Percentiles rank a stretch among this genome's conserved stretches.
These are phyloP conservation scores for Podosphaera aphanis DNA, from an alignment of 2,329 filamentous ascomycete species.

Conservation along the genomic window DNA sequence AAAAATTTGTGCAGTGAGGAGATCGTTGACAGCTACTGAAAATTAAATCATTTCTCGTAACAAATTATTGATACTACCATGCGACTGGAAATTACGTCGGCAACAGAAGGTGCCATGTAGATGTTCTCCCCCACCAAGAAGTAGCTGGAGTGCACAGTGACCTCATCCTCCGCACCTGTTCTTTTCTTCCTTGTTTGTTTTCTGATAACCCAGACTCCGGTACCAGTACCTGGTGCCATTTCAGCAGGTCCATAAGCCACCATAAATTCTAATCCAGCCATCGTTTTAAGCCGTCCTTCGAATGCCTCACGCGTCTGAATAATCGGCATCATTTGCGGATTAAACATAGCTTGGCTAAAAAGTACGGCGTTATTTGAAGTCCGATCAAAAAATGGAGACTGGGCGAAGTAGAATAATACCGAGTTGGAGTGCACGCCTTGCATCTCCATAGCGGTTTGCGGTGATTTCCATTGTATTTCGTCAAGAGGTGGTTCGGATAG, in stretches of 20 bases:
- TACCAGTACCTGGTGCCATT: constrained; percentile 33
- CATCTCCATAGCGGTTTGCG: constrained; percentile 24
- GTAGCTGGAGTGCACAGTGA: constrained; percentile 35
- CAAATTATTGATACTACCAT: constrained; percentile 23
- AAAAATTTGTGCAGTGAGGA: constrained; percentile 15
- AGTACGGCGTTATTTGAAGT: constrained; percentile 45
- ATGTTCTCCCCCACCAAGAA: constrained; percentile 43
- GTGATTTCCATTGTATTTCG: constrained; percentile 43
- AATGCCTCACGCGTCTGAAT: constrained; percentile 39
- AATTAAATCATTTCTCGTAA: constrained; percentile 1
- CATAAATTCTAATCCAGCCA: constrained; percentile 43
- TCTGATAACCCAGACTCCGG: constrained; percentile 45
- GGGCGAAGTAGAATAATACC: constrained; percentile 42
- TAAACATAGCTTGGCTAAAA: constrained; percentile 36
- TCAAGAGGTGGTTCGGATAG: constrained; percentile 30
- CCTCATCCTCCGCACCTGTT: constrained; percentile 30
- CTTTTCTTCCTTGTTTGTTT: constrained; percentile 41
- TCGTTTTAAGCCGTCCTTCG: constrained; percentile 35
- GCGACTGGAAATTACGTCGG: constrained; percentile 33
- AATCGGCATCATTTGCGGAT: constrained; percentile 30
- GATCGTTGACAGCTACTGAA: constrained; percentile 6
- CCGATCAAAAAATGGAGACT: constrained; percentile 43
- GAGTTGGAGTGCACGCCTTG: constrained; percentile 34
- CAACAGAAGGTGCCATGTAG: constrained; percentile 39
- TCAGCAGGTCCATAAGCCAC: constrained; percentile 42